Evolutionary conservation across 78 protist species (phyloP).

Genomic region (Protostelium mycophagum): DNA sequence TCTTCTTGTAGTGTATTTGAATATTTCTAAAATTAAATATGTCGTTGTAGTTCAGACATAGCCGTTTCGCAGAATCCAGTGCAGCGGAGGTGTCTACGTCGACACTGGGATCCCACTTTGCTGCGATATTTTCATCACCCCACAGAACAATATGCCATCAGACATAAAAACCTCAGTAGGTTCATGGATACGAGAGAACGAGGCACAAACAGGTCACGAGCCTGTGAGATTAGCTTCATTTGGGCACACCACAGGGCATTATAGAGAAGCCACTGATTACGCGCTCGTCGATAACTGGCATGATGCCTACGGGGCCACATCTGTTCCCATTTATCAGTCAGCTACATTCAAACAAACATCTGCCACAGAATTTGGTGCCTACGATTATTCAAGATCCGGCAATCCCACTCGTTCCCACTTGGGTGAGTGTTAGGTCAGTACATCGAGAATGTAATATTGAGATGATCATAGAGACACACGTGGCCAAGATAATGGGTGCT

Average conservation of each 20-base stretch:
- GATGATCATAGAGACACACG: constrained; percentile 12
- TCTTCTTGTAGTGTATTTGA: no score
- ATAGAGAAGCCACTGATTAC: background rate
- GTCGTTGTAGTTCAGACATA: no score
- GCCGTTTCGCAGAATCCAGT: no score
- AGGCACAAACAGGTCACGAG: background rate
- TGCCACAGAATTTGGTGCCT: constrained; percentile 49
- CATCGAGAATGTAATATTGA: constrained; percentile 54
- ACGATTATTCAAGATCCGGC: constrained; percentile 90
- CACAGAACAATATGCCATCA: no score
- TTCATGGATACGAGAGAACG: background rate
- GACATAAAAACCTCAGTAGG: background rate
- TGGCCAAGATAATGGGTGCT: constrained; percentile 55
- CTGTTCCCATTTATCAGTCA: constrained; percentile 56
- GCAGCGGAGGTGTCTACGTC: no score
- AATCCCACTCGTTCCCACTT: constrained; percentile 92
- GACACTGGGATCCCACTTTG: no score
- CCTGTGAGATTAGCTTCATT: background rate
- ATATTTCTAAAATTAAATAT: no score
- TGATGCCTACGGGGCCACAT: background rate
- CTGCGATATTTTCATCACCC: no score
- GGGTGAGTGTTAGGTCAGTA: constrained; percentile 74
- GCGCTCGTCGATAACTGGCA: background rate
- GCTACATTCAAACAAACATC: constrained; percentile 69
- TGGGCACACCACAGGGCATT: background rate